These are phyloP conservation scores for Diplodia sapinea DNA, from an alignment of 2,329 filamentous ascomycete species.

Conservation along the genomic window DNA sequence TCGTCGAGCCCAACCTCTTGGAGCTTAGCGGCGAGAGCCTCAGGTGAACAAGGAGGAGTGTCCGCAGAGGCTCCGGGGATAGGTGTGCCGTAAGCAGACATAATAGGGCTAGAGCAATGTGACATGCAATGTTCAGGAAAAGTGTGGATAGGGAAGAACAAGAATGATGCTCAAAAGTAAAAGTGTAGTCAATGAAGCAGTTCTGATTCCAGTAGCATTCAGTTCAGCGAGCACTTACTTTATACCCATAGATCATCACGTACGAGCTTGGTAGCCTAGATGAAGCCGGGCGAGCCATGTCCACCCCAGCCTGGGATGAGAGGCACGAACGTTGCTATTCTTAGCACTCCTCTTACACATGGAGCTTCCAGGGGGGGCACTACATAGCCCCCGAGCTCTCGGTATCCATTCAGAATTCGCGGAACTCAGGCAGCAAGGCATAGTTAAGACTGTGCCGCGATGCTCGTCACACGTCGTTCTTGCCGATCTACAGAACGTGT, in stretches of 20 bases:
- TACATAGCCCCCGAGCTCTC: conserved; percentile 2
- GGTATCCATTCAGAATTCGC: conserved; percentile 2
- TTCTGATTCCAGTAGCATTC: background rate
- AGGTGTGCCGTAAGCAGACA: background rate
- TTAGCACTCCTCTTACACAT: background rate
- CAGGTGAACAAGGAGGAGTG: background rate
- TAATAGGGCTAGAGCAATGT: background rate
- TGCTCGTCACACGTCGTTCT: background rate
- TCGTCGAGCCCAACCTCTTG: background rate
- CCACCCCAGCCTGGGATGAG: background rate
- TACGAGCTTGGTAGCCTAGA: background rate
- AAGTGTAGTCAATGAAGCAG: background rate
- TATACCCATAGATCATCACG: background rate
- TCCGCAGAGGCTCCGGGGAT: background rate
- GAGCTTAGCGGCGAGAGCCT: background rate
- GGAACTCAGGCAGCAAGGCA: background rate
- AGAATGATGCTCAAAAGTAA: background rate
- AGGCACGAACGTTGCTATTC: background rate
- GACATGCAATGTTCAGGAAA: background rate
- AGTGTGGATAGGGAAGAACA: background rate
- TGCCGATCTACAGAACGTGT: background rate
- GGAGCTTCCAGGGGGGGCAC: background rate
- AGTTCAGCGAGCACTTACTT: background rate
- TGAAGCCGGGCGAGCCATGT: background rate
- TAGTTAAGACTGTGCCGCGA: conserved; percentile 2